Evolutionary conservation across 371 early-diverging fungal genomes (phyloP).

Genomic region (Haplosporangium sp.): DNA sequence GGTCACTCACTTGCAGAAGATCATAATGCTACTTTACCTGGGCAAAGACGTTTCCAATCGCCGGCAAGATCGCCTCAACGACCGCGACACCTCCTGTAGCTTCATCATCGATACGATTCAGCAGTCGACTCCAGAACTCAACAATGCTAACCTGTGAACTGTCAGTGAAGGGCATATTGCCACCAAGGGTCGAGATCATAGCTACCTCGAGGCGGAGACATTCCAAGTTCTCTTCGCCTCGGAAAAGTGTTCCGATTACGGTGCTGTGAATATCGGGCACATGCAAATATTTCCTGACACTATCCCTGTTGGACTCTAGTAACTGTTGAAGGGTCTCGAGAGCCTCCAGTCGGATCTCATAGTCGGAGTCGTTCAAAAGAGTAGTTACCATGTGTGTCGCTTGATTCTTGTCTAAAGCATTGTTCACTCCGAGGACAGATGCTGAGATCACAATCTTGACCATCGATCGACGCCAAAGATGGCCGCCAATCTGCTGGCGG

Average conservation of each 20-base stretch:
- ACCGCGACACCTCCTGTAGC: constrained; percentile 51
- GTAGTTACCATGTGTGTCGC: constrained; percentile 40
- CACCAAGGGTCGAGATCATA: constrained; percentile 53
- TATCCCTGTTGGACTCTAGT: constrained; percentile 34
- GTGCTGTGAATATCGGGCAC: constrained; percentile 48
- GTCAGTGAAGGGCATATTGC: constrained; percentile 54
- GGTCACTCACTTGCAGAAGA: background rate
- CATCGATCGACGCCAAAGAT: constrained; percentile 61
- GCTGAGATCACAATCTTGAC: constrained; percentile 56
- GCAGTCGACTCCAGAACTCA: constrained; percentile 53
- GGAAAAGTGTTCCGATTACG: constrained; percentile 61
- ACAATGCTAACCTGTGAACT: constrained; percentile 40
- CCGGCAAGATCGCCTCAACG: constrained; percentile 50
- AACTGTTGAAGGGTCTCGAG: constrained; percentile 56
- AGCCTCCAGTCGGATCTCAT: constrained; percentile 71
- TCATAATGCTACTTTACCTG: constrained; percentile 20
- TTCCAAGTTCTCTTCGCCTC: constrained; percentile 62
- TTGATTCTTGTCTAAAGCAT: constrained; percentile 29
- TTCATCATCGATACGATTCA: constrained; percentile 39
- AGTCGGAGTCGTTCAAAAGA: constrained; percentile 59
- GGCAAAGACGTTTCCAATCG: constrained; percentile 47
- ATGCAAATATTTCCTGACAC: constrained; percentile 31
- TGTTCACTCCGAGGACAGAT: constrained; percentile 42
- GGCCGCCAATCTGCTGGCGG: constrained; percentile 58
- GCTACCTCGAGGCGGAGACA: constrained; percentile 64